Conservation (phyloP, 805 yeast genomes). For the Cyberlindnera veronae region DNA sequence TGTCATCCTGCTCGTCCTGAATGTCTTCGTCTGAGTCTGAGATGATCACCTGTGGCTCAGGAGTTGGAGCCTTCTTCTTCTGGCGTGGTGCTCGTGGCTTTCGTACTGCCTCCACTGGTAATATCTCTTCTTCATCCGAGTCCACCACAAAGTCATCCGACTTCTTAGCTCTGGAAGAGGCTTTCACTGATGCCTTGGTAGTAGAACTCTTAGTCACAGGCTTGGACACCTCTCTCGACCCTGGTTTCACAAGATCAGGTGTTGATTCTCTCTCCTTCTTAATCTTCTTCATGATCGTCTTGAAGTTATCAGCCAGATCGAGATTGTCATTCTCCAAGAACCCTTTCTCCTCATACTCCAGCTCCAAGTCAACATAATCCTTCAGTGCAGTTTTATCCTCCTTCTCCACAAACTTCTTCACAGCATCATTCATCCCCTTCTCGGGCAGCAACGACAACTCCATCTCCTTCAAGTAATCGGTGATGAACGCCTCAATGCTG, state of each 20-base stretch:
- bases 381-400: slow-evolving; percentile 76
- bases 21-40: slow-evolving; percentile 7
- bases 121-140: slow-evolving; percentile 8
- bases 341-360: slow-evolving; percentile 20
- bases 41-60: slow-evolving; percentile 2
- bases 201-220: not conserved
- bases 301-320: slow-evolving; percentile 40
- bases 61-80: not conserved
- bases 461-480: slow-evolving; percentile 57
- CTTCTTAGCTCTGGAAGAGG: not conserved
- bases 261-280: slow-evolving; percentile 30
- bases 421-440: slow-evolving; percentile 67
- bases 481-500: slow-evolving; percentile 60
- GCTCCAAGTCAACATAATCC: slow-evolving; percentile 54
- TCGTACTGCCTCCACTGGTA: slow-evolving; percentile 1
- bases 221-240: not conserved
- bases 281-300: slow-evolving; percentile 40
- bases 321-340: slow-evolving; percentile 37
- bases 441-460: slow-evolving; percentile 71
- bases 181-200: not conserved
- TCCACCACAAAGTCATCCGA: slow-evolving; percentile 9
- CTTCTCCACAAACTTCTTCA: slow-evolving; percentile 69
- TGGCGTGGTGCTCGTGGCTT: slow-evolving; percentile 1
- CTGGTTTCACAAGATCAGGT: not conserved
- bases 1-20: not conserved